A percentile compares a stretch with the other conserved stretches of the same genome.
Evolutionary conservation across 176 grass and related monocot species (phyloP).

Genomic region (Cymbopogon citratus): DNA sequence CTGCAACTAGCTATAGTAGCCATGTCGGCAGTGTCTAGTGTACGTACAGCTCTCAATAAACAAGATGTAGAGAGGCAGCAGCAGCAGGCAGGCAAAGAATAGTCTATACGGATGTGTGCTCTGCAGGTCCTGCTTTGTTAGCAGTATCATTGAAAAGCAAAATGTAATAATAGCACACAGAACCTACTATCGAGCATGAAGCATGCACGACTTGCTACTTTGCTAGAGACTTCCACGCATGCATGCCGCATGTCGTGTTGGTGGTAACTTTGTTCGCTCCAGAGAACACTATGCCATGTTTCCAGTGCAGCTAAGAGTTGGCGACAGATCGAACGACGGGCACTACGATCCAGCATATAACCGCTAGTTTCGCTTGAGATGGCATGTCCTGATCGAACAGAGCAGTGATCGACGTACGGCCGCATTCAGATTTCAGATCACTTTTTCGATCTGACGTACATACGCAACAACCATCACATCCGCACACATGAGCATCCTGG

Average conservation of each 20-base stretch:
- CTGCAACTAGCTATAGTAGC: not conserved
- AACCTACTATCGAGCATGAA: no score
- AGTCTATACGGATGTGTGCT: no score
- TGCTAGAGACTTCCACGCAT: no score
- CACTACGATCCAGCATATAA: not conserved
- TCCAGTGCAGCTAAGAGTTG: no score
- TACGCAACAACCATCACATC: not conserved
- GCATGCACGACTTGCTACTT: no score
- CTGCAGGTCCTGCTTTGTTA: no score
- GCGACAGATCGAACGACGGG: no score
- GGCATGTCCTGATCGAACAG: not conserved
- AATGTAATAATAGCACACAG: no score
- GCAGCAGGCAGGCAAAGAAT: not conserved
- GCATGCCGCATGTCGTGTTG: no score
- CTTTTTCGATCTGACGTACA: not conserved
- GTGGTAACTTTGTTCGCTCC: not conserved
- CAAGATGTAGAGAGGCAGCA: not conserved
- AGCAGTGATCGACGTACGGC: not conserved
- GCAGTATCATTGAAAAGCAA: no score
- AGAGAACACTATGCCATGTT: no score
- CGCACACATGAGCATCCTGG: not conserved
- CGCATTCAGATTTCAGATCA: not conserved
- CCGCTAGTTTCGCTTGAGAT: not conserved
- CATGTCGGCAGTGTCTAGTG: conserved; percentile 13
- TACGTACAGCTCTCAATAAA: not conserved